Evolutionary conservation across 73 alveolate genomes (phyloP), one percentile per base, ranked within the genome.

Genomic region (Blepharisma stoltei): DNA sequence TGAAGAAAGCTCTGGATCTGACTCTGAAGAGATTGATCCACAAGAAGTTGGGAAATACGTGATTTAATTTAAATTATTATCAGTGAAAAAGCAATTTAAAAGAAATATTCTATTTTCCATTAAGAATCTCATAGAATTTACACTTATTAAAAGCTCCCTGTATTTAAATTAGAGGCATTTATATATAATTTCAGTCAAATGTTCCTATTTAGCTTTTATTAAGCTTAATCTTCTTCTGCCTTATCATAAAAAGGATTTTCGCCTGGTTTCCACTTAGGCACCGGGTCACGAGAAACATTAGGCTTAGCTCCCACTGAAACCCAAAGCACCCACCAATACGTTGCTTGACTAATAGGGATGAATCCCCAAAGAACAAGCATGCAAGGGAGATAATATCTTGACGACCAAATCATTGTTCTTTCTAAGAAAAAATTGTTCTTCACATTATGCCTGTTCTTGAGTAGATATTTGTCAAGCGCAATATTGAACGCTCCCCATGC

Each of bases 211-310:
- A 32, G 41, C 41, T 32, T 32, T 32, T 32, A 32, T 32, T 32
- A 32, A 32, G 41, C 41, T 32, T 32, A 32, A 32, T 32, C 41
- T 32, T 32, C 41, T 32, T 32, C 41, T 32, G 3, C 41, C 41
- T 32, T 32, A 32, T 32, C 41, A 32, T 32, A 32, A 3, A 32
- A 32, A 32, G 41, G 41, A 32, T 32, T 32, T 5, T 60, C 18
- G 2, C 73, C 73, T 60, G 73, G 73, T 18, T n/a, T n/a, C 73
- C 73, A 50, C 6, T 50, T 50, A 50, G 73, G 73, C 23, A n/a
- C 18, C 0, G 73, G 73, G 46, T 60, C 45, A 2, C 73, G 14
- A 25, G 73, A 60, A 14, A 60, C 23, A 8, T n/a, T 60, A 8
- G 73, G 73, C 73, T 60, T 25, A 18, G 73, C 73, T 20, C 46